Percentiles rank a stretch among this genome's conserved stretches.
Conservation (phyloP, 768 basidiomycete genomes). For the Hirschioporus abietinus region DNA sequence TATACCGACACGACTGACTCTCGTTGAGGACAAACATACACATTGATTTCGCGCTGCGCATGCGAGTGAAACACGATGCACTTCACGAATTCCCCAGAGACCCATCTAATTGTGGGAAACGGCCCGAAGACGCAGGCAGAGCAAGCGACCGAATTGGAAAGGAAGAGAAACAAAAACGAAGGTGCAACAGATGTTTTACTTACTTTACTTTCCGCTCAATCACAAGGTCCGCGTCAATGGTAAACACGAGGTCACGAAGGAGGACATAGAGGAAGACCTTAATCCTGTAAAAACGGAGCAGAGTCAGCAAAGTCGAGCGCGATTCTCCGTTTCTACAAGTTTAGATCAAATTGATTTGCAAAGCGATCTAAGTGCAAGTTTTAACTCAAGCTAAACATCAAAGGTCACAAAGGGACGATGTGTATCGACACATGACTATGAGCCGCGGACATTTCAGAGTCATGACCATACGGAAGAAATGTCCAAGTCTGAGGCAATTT, state of each 20-base stretch:
- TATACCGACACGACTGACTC: background rate
- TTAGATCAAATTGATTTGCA: background rate
- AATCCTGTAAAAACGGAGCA: constrained; percentile 35
- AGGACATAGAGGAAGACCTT: constrained; percentile 58
- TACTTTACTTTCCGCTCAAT: constrained; percentile 64
- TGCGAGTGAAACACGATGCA: background rate
- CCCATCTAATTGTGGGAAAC: background rate
- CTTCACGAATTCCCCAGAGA: background rate
- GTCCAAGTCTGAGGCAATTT: background rate
- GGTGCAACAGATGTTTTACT: constrained; percentile 21
- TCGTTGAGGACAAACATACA: background rate
- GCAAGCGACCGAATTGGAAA: background rate
- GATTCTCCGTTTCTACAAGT: background rate
- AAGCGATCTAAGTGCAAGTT: background rate
- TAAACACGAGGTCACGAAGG: constrained; percentile 51
- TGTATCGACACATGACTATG: too few relatives aligned
- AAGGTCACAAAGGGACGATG: background rate
- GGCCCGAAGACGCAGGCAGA: background rate
- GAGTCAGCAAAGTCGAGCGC: too few relatives aligned
- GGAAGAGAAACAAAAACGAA: background rate
- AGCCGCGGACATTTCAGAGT: too few relatives aligned
- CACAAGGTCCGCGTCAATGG: constrained; percentile 43
- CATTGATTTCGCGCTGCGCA: background rate
- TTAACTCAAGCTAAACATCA: background rate
- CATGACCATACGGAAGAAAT: background rate